Evolutionary conservation across 345 rosid genomes (phyloP).

Genomic region (Sonneratia alba): DNA sequence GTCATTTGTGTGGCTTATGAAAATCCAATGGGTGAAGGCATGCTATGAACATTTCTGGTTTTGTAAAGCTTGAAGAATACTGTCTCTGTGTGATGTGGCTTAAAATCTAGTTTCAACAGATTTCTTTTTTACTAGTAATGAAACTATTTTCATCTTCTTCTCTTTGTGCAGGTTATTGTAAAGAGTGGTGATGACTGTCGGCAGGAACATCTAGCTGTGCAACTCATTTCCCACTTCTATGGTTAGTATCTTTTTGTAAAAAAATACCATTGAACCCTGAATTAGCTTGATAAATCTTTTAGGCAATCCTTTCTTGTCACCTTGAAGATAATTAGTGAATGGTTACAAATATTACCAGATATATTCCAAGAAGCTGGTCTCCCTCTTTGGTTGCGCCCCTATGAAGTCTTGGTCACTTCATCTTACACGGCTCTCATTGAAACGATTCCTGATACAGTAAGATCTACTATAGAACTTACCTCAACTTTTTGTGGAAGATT

Average conservation of each 20-base stretch:
- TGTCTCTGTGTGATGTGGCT: background rate
- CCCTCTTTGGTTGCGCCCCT: conserved; percentile 97
- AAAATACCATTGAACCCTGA: background rate
- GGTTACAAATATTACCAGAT: conserved; percentile 38
- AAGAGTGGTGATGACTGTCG: conserved; percentile 99
- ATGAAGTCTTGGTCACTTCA: conserved; percentile 92
- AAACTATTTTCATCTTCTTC: conserved; percentile 6
- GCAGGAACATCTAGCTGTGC: conserved; percentile 99
- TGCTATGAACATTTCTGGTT: background rate
- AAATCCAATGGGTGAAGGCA: background rate
- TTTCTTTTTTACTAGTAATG: background rate
- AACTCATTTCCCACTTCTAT: conserved; percentile 93
- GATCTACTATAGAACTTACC: conserved; percentile 8
- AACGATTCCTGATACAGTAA: conserved; percentile 97
- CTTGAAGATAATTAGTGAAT: conserved; percentile 4
- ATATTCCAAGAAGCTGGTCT: conserved; percentile 99
- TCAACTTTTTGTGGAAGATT: conserved; percentile 1
- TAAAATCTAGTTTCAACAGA: background rate
- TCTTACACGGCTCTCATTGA: conserved; percentile 98
- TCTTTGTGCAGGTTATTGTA: conserved; percentile 60
- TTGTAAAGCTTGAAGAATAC: background rate
- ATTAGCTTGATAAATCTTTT: background rate
- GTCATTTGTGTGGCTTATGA: background rate
- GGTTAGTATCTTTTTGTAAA: conserved; percentile 36
- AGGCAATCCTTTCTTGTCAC: background rate